phyloP scores from a whole-genome alignment of 1,284 basidiomycete species.

The Naganishia sp. region DNA sequence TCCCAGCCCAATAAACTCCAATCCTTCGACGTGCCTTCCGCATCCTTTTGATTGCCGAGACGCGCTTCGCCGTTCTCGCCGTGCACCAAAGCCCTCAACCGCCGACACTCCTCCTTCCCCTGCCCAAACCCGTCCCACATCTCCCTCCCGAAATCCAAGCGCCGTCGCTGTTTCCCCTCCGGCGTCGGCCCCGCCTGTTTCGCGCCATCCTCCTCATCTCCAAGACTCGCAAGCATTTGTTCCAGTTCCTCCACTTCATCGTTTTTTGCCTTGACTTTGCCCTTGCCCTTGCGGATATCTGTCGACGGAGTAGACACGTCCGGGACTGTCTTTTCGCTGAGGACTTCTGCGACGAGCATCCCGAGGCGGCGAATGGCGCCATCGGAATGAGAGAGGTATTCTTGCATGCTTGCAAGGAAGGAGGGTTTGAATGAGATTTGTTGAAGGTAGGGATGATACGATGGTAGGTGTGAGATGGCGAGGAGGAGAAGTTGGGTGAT shows the following conservation, averaged over 20 bases:
- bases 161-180: slow-evolving; percentile 55
- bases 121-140: slow-evolving; percentile 77
- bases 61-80: slow-evolving; percentile 59
- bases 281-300: background rate
- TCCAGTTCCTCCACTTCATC: slow-evolving; percentile 44
- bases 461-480: slow-evolving; percentile 63
- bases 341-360: slow-evolving; percentile 85
- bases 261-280: slow-evolving; percentile 38
- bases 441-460: slow-evolving; percentile 55
- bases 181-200: slow-evolving; percentile 3
- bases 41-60: slow-evolving; percentile 32
- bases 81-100: slow-evolving; percentile 60
- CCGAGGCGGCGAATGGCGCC: slow-evolving; percentile 78
- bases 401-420: slow-evolving; percentile 72
- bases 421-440: slow-evolving; percentile 57
- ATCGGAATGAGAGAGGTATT: slow-evolving; percentile 78
- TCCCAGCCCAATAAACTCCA: slow-evolving; percentile 47
- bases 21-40: slow-evolving; percentile 11
- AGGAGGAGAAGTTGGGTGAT: slow-evolving; percentile 70
- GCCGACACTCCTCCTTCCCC: slow-evolving; percentile 67
- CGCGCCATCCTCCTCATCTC: slow-evolving; percentile 39
- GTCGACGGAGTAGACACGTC: slow-evolving; percentile 28
- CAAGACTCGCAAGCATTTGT: slow-evolving; percentile 58
- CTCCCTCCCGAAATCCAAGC: slow-evolving; percentile 68
- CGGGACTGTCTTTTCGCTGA: slow-evolving; percentile 46